These are phyloP conservation scores for Clonostachys rhizophaga DNA, from an alignment of 2,329 filamentous ascomycete species.

Conservation along the genomic window DNA sequence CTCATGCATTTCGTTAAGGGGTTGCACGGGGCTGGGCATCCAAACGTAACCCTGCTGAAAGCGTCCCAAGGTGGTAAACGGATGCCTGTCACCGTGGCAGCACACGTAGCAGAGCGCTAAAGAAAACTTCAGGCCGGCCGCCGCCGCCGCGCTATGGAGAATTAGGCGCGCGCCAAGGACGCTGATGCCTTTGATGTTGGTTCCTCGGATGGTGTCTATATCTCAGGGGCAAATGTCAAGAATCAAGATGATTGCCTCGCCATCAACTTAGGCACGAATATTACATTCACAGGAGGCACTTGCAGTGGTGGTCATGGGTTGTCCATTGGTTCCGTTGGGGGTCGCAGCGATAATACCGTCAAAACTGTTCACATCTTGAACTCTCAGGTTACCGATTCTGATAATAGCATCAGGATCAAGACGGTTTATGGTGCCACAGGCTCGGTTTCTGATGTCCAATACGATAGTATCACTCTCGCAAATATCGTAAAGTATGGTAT, in stretches of 20 bases:
- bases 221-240: constrained; percentile 47
- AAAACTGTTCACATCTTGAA: constrained; percentile 42
- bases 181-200: constrained; percentile 50
- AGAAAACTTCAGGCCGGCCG: too few relatives aligned
- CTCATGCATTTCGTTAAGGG: too few relatives aligned
- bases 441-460: constrained; percentile 33
- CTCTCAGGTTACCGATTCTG: constrained; percentile 42
- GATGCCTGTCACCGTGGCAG: too few relatives aligned
- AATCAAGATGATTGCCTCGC: constrained; percentile 61
- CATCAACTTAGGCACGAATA: constrained; percentile 46
- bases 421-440: constrained; percentile 40
- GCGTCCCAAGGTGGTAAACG: too few relatives aligned
- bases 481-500: constrained; percentile 34
- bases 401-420: constrained; percentile 49
- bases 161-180: too few relatives aligned
- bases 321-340: constrained; percentile 37
- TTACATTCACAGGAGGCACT: constrained; percentile 35
- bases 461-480: constrained; percentile 33
- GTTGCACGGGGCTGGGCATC: too few relatives aligned
- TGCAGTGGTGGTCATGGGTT: constrained; percentile 39
- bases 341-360: constrained; percentile 46
- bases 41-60: too few relatives aligned
- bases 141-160: too few relatives aligned
- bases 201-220: constrained; percentile 39
- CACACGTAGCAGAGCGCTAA: too few relatives aligned